phyloP scores from a whole-genome alignment of 2,329 filamentous ascomycete species.

The Penicillium sp. region DNA sequence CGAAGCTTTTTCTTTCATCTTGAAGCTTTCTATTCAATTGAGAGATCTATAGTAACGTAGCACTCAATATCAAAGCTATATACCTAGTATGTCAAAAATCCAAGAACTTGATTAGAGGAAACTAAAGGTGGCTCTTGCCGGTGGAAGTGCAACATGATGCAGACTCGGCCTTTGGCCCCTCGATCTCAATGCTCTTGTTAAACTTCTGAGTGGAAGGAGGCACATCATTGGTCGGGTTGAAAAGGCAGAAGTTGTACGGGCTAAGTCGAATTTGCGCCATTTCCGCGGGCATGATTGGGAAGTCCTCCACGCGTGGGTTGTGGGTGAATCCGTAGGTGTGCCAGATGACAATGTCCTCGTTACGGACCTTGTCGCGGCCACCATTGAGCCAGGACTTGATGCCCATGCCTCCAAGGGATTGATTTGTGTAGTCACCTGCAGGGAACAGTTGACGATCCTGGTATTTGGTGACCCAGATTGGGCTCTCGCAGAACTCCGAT shows the following conservation, averaged over 20 bases:
- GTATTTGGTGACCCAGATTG: conserved; percentile 56
- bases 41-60: too few species aligned
- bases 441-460: conserved; percentile 53
- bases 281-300: conserved; percentile 40
- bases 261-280: conserved; percentile 26
- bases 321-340: conserved; percentile 45
- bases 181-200: conserved; percentile 5
- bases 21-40: too few species aligned
- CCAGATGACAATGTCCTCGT: conserved; percentile 40
- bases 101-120: too few species aligned
- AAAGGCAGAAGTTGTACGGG: conserved; percentile 25
- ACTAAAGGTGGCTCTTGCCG: too few species aligned
- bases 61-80: too few species aligned
- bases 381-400: conserved; percentile 19
- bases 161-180: too few species aligned
- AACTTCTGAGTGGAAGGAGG: conserved; percentile 20
- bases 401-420: conserved; percentile 34
- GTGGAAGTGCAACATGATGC: too few species aligned
- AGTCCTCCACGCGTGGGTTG: conserved; percentile 44
- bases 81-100: too few species aligned
- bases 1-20: too few species aligned
- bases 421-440: conserved; percentile 55
- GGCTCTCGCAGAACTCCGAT: conserved; percentile 54
- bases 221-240: conserved; percentile 24
- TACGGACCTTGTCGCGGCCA: conserved; percentile 32